Evolutionary conservation across 1,139 yeast genomes (phyloP), one percentile per base, ranked within the genome.

Genomic region (Barnettozyma hawaiiensis): DNA sequence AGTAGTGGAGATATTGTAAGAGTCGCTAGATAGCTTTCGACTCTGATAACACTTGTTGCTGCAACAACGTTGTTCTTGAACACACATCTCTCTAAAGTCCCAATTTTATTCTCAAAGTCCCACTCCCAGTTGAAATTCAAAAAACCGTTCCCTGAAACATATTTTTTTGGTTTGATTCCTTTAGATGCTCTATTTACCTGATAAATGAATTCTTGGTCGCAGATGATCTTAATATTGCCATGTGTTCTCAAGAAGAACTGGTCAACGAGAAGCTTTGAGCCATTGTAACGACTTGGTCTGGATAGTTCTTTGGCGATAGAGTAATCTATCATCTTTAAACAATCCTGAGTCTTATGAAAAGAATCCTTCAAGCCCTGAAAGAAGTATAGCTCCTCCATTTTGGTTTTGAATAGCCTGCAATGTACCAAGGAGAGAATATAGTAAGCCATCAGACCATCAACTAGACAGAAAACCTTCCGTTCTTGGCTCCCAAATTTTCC

Each of bases 401-500:
- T 9, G 22, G 16, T 37, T 11, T 14, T 32, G 22, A 41, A 41
- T 5, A 37, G 33, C 19, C 28, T 32, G 38, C 27, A 41, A 27
- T 41, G 44, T 10, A 37, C 40, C 21, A 41, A 14, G 10, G 40
- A 41, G 23, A 41, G 38, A 18, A 41, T 32, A 20, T 22, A 36
- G 24, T 41, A 28, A 3, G 29, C 24, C 18, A 40, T 10, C n/a
- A 35, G 7, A 2, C n/a, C 24, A 31, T 40, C 43, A 12, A 40
- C 16, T 5, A 11, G 16, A 20, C 16, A 14, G 9, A 31, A 31
- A 14, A 21, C 18, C n/a, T 21, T 29, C 18, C 21, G 14, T 2
- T 29, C 32, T 29, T 14, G 21, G 18, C 19, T 16, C 2, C 31
- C 35, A 15, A 18, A 22, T 5, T 8, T 15, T 9, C 20, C 5